Evolutionary conservation across 2,329 filamentous ascomycete species (phyloP), one percentile per base, ranked within the genome.

Genomic region (Aspergillus spinulosporus): DNA sequence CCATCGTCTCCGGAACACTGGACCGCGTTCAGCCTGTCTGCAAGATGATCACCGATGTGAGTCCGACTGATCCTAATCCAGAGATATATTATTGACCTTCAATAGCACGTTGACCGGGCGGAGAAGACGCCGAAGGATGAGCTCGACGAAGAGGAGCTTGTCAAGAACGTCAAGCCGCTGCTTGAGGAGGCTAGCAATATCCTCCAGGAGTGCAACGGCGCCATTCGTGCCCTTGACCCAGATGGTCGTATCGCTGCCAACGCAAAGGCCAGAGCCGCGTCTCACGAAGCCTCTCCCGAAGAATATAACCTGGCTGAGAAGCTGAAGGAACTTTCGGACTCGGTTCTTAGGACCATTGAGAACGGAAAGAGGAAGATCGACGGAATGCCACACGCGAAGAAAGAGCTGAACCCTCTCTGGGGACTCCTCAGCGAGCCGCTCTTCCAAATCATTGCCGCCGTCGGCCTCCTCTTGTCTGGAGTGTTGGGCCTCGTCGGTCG

Each of bases 381-480:
- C 68, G 89, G 90, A 69, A 94, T 96, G 89, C 92, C 92, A 5
- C 89, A 95, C 64, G 92, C 91, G 43, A 95, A 96, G 87, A 93
- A 96, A 82, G 87, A 93, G 79, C 82, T 96, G 59, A 96, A 93
- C 78, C 92, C 92, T 8, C 84, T 97, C 31, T 96, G 92, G 91
- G 85, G 80, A 31, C 80, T 96, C 48, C 67, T 75, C 5, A 69
- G 67, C 36, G 90, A 96, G 80, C 92, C 92, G 8, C 79, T 96
- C 21, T 90, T 92, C 82, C 92, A 97, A 81, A 96, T 96, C 70
- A 83, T 96, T 48, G 90, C 92, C 6, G 92, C 90, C 8, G 92
- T 96, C 46, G 92, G 92, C 21, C 77, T 96, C 57, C 75, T 96
- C 61, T 80, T 97, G 59, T 87, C 81, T 50, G 92, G 92, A 72